Conservation (phyloP, 78 protist genomes). For the Chrysochromulina parva region DNA sequence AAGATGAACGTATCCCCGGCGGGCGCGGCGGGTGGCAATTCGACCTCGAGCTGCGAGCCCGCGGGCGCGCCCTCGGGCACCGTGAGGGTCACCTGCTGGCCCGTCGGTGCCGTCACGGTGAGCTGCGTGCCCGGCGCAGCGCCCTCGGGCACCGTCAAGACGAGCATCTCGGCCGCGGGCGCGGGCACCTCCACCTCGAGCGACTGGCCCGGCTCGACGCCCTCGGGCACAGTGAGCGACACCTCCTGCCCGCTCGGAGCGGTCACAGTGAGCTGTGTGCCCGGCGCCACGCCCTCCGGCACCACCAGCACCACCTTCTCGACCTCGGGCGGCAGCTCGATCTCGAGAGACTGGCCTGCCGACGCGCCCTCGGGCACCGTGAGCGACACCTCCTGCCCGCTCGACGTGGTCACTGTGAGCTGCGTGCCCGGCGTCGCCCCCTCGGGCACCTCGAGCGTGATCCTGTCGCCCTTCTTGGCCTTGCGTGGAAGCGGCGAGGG, state of each 20-base stretch:
- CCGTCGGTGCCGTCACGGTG: not conserved
- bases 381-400: not conserved
- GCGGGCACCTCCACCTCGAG: not conserved
- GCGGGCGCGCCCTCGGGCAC: not conserved
- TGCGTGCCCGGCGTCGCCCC: not conserved
- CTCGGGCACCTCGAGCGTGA: not conserved
- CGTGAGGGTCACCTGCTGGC: constrained; percentile 12
- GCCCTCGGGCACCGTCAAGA: not conserved
- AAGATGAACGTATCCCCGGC: not conserved
- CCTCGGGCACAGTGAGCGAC: not conserved
- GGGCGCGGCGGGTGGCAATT: no score
- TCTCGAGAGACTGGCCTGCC: no score
- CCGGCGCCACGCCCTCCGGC: not conserved
- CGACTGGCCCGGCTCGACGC: not conserved
- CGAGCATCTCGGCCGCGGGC: not conserved
- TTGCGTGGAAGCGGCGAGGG: no score
- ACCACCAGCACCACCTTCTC: not conserved
- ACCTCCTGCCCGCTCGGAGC: not conserved
- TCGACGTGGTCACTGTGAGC: not conserved
- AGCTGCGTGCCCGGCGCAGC: not conserved
- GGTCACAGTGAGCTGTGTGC: not conserved
- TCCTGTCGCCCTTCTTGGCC: not conserved
- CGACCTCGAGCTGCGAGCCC: not conserved
- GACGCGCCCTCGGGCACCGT: constrained; percentile 11
- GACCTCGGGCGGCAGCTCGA: no score